phyloP scores from a whole-genome alignment of 2,329 filamentous ascomycete species.

The Hymenoscyphus repandus region DNA sequence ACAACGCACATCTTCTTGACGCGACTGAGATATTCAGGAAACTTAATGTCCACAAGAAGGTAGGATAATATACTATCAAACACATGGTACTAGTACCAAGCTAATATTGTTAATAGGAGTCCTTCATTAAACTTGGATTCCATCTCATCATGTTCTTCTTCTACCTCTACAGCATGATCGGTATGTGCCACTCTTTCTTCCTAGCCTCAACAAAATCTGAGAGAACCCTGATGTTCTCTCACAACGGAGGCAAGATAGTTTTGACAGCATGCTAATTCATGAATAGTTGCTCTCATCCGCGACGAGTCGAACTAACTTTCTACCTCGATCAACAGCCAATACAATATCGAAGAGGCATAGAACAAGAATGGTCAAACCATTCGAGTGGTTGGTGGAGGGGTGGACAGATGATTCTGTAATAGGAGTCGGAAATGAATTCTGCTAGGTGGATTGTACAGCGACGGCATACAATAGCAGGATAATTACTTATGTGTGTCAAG shows the following conservation, averaged over 20 bases:
- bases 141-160: constrained; percentile 99
- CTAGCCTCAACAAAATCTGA: neutral
- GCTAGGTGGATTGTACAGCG: constrained; percentile 7
- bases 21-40: constrained; percentile 99
- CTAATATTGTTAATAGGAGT: constrained; percentile 60
- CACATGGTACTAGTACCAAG: too few relatives aligned
- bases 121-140: constrained; percentile 98
- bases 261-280: neutral
- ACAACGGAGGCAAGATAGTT: neutral
- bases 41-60: constrained; percentile 98
- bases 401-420: neutral
- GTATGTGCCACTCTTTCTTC: constrained; percentile 1
- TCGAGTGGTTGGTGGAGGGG: neutral
- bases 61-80: constrained; percentile 33
- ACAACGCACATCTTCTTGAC: constrained; percentile 94
- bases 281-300: constrained; percentile 77
- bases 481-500: constrained; percentile 17
- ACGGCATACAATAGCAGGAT: constrained; percentile 18
- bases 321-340: constrained; percentile 21
- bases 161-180: constrained; percentile 73
- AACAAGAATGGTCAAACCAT: constrained; percentile 8
- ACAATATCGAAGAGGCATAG: constrained; percentile 20
- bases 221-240: neutral
- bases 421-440: constrained; percentile 3
- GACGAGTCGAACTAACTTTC: constrained; percentile 76